Evolutionary conservation across 192 early-diverging fungal species (phyloP), one percentile per base, ranked within the genome.

Genomic region (Coemansia sp.): DNA sequence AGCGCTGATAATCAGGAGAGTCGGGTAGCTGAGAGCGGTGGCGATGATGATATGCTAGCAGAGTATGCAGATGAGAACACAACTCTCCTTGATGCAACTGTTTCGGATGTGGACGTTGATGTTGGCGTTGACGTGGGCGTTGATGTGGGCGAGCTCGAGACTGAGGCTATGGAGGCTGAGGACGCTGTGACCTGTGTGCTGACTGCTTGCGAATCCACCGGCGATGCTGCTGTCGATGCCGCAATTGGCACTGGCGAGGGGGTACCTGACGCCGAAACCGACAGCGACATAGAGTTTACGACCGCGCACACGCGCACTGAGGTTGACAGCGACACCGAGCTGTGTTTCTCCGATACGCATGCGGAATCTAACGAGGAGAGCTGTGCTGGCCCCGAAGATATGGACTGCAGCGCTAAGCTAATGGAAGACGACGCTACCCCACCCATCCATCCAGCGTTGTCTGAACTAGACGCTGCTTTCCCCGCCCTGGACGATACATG

Each of bases 241-340:
- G 19, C 37, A 1, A 9, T 0, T 39, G 13, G 40, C 10, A 42
- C 40, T 10, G 40, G 10, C 40, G 59, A 21, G 19, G 36, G 17
- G 10, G 59, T 21, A 4, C 46, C 3, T 4, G 45, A 4, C 11
- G 63, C 31, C 29, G 59, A 60, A n/a, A 60, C 36, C 14, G 68
- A 69, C 48, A 70, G 64, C 65, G 68, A 67, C 37, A 66, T 63
- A 54, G 73, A 65, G 21, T 64, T 67, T 56, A 39, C 59, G 9
- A 60, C 34, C 19, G 59, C 59, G 9, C 29, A 39, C 59, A 60
- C 59, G 37, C 59, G 37, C 36, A 40, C 59, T 17, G 59, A 60
- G 40, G 11, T n/a, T 36, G 59, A 40, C 35, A 39, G 59, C 21
- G 33, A 35, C n/a, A 35, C 37, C 14, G 59, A 60, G 37, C 17